Base-by-base conservation (phyloP, 1,284 basidiomycete genomes). In the Cryptococcus sp. region DNA sequence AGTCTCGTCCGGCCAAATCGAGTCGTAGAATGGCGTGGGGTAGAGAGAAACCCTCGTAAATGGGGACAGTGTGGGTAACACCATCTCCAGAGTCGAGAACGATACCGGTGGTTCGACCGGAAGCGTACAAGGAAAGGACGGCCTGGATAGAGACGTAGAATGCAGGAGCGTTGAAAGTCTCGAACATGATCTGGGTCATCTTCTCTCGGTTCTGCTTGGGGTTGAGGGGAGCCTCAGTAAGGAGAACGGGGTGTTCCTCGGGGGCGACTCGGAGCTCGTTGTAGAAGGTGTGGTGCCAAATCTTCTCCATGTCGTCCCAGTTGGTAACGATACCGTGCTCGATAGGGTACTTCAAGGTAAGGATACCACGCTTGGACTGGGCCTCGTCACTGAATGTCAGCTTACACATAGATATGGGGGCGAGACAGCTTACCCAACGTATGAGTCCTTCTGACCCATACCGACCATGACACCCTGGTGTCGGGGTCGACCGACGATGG, bases 151-250 rank as follows among this genome's bases (percentile, higher is more conserved):
- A 83, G 63, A 92, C 89, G 80, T 92, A 92, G 82, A 93, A 91
- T 16, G 90, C 90, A 51, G 90, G 90, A 4, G 83, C 84, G 78
- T 92, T 93, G 84, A 94, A 93, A 44, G 90, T 93, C 82, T 94
- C 90, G 76, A 94, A 94, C 88, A 92, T 92, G 81, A 92, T 91
- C 79, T 92, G 89, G 57, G 89, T 91, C 89, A 92, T 92, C 83
- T 92, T 92, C 80, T 94, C 90, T 73, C 90, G 81, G 81, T 93
- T 92, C 57, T 86, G 86, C 82, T 92, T 93, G 66, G 91, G 90
- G 81, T 92, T 94, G 62, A 91, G 83, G 79, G 90, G 82, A n/a
- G 90, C 91, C 78, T 94, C 91, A 59, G 91, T 93, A 81, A 94
- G 81, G 41, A 94, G 82, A 60, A 92, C 87, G 60, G 91, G 90